Evolutionary conservation across 768 basidiomycete genomes (phyloP).

Genomic region (Termitomyces sp.): DNA sequence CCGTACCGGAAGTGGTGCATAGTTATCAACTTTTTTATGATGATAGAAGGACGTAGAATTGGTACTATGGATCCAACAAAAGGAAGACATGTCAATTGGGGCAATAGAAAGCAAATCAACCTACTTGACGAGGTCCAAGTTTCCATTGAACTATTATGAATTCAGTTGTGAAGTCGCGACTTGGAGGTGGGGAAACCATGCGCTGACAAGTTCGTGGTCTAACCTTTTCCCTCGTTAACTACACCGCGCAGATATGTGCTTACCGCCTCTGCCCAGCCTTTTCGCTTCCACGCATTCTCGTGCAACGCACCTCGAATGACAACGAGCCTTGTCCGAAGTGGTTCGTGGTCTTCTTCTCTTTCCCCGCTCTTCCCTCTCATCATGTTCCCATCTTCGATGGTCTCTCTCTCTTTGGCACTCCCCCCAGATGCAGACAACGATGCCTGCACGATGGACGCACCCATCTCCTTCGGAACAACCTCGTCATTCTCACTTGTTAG

Average conservation of each 20-base stretch:
- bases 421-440: too few relatives aligned
- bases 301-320: constrained; percentile 14
- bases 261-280: constrained; percentile 15
- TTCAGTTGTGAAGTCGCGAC: too few relatives aligned
- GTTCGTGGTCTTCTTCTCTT: not conserved
- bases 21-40: too few relatives aligned
- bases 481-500: constrained; percentile 43
- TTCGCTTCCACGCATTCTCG: constrained; percentile 18
- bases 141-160: too few relatives aligned
- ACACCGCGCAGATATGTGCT: constrained; percentile 7
- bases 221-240: not conserved
- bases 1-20: too few relatives aligned
- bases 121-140: too few relatives aligned
- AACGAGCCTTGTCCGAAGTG: not conserved
- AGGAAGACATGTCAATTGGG: too few relatives aligned
- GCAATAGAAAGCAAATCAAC: too few relatives aligned
- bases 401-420: not conserved
- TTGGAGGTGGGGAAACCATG: too few relatives aligned
- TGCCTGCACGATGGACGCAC: constrained; percentile 19
- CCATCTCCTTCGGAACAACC: constrained; percentile 40
- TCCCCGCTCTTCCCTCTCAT: too few relatives aligned
- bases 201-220: not conserved
- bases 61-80: too few relatives aligned
- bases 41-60: not conserved
- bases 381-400: not conserved